phyloP scores from a whole-genome alignment of 768 basidiomycete genomes.

The Boletus rubroflammeus region DNA sequence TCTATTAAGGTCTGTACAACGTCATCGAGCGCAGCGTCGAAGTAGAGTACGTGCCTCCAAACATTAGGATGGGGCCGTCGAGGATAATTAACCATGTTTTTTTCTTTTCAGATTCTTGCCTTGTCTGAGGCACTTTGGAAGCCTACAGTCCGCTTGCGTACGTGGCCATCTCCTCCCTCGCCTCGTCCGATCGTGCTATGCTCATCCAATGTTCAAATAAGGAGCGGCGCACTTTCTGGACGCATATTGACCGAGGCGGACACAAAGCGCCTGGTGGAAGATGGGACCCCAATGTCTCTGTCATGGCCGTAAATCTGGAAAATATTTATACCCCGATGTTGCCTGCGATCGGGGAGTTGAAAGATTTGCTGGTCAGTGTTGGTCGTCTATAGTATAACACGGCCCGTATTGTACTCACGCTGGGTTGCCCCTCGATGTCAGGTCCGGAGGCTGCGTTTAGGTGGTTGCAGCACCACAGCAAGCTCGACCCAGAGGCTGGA shows the following conservation, averaged over 20 bases:
- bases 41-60: conserved; percentile 3
- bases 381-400: neutral
- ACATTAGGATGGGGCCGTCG: no score
- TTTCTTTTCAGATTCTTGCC: conserved; percentile 33
- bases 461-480: conserved; percentile 24
- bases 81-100: neutral
- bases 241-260: conserved; percentile 7
- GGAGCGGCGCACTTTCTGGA: conserved; percentile 13
- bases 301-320: neutral
- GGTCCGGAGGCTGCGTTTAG: conserved; percentile 19
- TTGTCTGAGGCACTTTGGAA: conserved; percentile 39
- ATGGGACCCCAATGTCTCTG: conserved; percentile 11
- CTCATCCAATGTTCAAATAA: neutral
- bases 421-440: neutral
- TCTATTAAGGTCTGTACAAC: conserved; percentile 50
- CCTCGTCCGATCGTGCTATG: neutral
- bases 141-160: conserved; percentile 26
- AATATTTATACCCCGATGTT: conserved; percentile 7
- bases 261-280: neutral
- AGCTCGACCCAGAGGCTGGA: conserved; percentile 10
- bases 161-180: neutral
- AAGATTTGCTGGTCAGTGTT: conserved; percentile 9
- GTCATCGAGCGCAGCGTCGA: conserved; percentile 36
- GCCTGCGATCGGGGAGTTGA: conserved; percentile 17
- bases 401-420: neutral